These are phyloP conservation scores for Lolium multiflorum DNA, from an alignment of 176 grass and related monocot species.

Conservation along the genomic window DNA sequence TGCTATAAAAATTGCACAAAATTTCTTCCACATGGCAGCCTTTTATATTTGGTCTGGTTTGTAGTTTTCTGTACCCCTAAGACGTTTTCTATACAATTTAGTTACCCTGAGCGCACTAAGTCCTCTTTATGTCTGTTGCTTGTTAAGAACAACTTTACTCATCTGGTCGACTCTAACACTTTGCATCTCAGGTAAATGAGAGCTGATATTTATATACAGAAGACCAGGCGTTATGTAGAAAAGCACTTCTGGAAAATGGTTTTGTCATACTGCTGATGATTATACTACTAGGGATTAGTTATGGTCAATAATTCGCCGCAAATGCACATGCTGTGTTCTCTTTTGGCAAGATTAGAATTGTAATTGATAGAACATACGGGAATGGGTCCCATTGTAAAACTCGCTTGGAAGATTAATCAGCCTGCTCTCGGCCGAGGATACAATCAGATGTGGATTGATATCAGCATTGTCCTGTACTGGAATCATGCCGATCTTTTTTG, in stretches of 20 bases:
- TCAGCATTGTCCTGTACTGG: background rate
- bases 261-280: background rate
- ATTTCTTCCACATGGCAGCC: background rate
- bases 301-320: background rate
- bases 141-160: background rate
- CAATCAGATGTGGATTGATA: background rate
- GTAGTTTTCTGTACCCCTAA: background rate
- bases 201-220: slow-evolving; percentile 26
- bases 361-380: slow-evolving; percentile 25
- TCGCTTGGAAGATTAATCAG: background rate
- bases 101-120: background rate
- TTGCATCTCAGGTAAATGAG: slow-evolving; percentile 58
- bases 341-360: slow-evolving; percentile 25
- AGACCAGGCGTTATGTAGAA: slow-evolving; percentile 18
- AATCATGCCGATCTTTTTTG: background rate
- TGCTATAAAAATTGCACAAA: background rate
- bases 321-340: slow-evolving; percentile 1
- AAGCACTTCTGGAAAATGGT: slow-evolving; percentile 4
- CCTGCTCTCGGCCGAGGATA: background rate
- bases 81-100: too few species aligned
- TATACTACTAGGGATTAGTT: slow-evolving; percentile 7
- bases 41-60: background rate
- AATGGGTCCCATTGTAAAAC: slow-evolving; percentile 34
- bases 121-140: background rate
- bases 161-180: slow-evolving; percentile 22